Percentiles rank a stretch among this genome's conserved stretches.
These are phyloP conservation scores for Pochonia chlamydosporia DNA, from an alignment of 2,329 filamentous ascomycete species.

Conservation along the genomic window DNA sequence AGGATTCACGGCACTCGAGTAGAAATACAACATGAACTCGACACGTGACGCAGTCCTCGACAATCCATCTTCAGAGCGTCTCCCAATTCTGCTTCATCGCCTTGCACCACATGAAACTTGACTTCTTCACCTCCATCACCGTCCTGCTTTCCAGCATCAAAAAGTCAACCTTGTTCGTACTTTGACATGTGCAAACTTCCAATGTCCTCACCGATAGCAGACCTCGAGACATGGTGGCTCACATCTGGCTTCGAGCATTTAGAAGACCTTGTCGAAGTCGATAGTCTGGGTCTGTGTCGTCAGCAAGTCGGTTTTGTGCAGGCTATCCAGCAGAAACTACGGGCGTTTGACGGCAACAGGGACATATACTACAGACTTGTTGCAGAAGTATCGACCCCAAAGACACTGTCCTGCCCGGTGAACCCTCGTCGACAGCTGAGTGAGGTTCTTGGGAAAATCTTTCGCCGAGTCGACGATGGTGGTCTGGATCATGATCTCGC, in stretches of 20 bases:
- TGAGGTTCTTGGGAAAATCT: slow-evolving; percentile 19
- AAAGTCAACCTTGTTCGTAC: background rate
- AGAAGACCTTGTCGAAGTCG: slow-evolving; percentile 17
- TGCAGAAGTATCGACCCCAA: background rate
- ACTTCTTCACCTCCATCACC: too few species aligned
- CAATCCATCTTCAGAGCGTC: background rate
- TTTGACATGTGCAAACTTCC: background rate
- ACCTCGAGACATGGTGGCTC: slow-evolving; percentile 30
- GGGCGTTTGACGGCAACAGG: slow-evolving; percentile 24
- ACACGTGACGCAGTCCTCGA: background rate
- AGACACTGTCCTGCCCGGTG: background rate
- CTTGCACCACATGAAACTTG: too few species aligned
- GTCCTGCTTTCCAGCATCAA: too few species aligned
- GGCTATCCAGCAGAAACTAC: slow-evolving; percentile 22
- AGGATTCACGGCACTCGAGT: too few species aligned
- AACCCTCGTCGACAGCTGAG: slow-evolving; percentile 23
- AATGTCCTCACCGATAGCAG: slow-evolving; percentile 22
- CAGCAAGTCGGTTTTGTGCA: slow-evolving; percentile 27
- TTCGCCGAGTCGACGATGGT: slow-evolving; percentile 19
- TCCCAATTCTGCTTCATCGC: background rate
- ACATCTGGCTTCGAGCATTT: slow-evolving; percentile 18
- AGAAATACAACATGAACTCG: background rate
- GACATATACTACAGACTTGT: slow-evolving; percentile 8
- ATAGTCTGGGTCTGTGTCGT: slow-evolving; percentile 12
- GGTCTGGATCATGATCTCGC: slow-evolving; percentile 19